Percentiles rank a stretch among this genome's conserved stretches.
Evolutionary conservation across 108 stramenopile species (phyloP).

Genomic region (Cyclostephanos invisitatus): DNA sequence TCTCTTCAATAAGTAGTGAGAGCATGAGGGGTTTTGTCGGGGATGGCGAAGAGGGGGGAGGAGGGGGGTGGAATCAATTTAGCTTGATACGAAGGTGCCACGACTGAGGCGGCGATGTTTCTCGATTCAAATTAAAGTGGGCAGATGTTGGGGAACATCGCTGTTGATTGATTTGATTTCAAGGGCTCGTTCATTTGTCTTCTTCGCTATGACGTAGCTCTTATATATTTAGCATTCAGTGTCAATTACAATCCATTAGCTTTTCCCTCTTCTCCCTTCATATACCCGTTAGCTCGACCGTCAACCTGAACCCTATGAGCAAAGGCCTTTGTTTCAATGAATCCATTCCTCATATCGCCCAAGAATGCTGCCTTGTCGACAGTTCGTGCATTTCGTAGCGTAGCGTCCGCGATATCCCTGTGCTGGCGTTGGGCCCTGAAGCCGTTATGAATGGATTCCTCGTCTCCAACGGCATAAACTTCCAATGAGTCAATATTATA

Average conservation of each 20-base stretch:
- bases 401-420: slow-evolving; percentile 65
- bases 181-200: no score
- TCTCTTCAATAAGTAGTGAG: slow-evolving; percentile 52
- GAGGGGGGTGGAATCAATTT: background rate
- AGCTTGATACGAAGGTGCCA: background rate
- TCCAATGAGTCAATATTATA: slow-evolving; percentile 73
- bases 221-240: background rate
- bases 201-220: no score
- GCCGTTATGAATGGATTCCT: slow-evolving; percentile 59
- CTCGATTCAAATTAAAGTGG: background rate
- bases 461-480: slow-evolving; percentile 82
- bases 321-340: slow-evolving; percentile 79
- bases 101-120: background rate
- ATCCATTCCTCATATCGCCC: slow-evolving; percentile 78
- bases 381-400: slow-evolving; percentile 68
- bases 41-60: background rate
- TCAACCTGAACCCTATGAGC: slow-evolving; percentile 71
- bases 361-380: slow-evolving; percentile 83
- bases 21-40: background rate
- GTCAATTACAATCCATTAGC: background rate
- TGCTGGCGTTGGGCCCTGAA: slow-evolving; percentile 57
- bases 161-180: background rate
- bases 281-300: slow-evolving; percentile 54
- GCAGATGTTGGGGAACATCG: background rate
- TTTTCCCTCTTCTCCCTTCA: slow-evolving; percentile 26